A percentile compares a stretch with the other conserved stretches of the same genome.
phyloP scores from a whole-genome alignment of 495 filamentous ascomycete species.

The Aspergillus diversus region DNA sequence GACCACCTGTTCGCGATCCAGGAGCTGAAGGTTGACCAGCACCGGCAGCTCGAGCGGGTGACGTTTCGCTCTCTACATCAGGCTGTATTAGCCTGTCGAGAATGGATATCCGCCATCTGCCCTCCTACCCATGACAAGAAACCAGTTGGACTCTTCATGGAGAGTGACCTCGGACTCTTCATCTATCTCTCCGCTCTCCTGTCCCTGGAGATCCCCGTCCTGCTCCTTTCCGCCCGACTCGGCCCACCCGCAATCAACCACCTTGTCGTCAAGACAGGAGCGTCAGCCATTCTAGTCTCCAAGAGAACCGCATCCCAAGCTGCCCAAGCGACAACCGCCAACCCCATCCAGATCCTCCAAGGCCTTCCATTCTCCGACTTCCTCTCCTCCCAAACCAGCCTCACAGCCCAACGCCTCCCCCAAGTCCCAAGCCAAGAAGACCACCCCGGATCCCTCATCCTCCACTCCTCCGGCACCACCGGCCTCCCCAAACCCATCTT shows the following conservation, averaged over 20 bases:
- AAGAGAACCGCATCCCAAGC: constrained; percentile 17
- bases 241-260: constrained; percentile 31
- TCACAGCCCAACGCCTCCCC: constrained; percentile 5
- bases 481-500: constrained; percentile 53
- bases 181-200: constrained; percentile 34
- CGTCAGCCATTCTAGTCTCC: constrained; percentile 27
- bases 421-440: constrained; percentile 20
- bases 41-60: constrained; percentile 1
- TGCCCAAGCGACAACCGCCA: neutral
- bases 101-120: constrained; percentile 13
- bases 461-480: constrained; percentile 53
- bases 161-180: constrained; percentile 38
- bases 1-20: constrained; percentile 30
- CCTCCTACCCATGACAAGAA: neutral
- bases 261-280: constrained; percentile 28
- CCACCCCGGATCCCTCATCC: constrained; percentile 43
- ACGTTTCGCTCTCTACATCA: constrained; percentile 17
- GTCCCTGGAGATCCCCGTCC: constrained; percentile 33
- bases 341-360: neutral
- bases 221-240: constrained; percentile 35
- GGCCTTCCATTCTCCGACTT: neutral
- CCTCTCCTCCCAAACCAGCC: neutral
- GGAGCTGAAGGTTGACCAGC: constrained; percentile 16
- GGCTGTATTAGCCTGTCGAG: constrained; percentile 21
- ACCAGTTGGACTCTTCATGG: constrained; percentile 37